These are phyloP conservation scores for Magnolia changhungtana DNA, from an alignment of 164 flowering plant genomes.

Conservation along the genomic window DNA sequence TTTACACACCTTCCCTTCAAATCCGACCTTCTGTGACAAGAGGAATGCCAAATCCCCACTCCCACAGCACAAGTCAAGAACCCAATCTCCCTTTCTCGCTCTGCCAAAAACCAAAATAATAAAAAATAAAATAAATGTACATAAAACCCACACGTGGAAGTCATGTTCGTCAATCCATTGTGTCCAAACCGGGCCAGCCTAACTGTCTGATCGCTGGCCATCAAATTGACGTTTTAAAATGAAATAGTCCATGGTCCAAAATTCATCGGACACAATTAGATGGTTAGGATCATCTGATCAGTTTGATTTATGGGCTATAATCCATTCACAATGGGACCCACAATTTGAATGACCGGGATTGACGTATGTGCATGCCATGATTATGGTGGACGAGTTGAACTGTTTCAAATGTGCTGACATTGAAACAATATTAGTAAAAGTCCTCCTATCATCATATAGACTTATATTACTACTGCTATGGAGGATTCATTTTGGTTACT, in stretches of 20 bases:
- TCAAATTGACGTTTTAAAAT: background rate
- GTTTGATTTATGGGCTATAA: no score
- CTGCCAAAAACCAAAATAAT: constrained; percentile 29
- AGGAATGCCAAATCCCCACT: constrained; percentile 95
- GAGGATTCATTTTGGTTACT: background rate
- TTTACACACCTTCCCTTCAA: constrained; percentile 55
- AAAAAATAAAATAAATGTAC: background rate
- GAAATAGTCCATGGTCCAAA: background rate
- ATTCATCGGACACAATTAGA: background rate
- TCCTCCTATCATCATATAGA: background rate
- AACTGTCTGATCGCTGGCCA: background rate
- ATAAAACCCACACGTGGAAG: background rate
- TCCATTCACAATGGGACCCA: background rate
- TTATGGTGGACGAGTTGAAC: background rate
- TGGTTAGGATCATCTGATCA: no score
- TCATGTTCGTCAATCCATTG: background rate
- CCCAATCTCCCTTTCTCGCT: constrained; percentile 62
- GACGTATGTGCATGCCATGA: no score
- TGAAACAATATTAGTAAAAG: background rate
- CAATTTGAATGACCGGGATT: background rate
- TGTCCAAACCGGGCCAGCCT: background rate
- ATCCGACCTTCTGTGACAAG: constrained; percentile 82
- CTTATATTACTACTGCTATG: background rate
- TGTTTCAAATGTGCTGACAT: background rate
- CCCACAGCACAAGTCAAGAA: constrained; percentile 94